Evolutionary conservation across 495 filamentous ascomycete genomes (phyloP), one percentile per base, ranked within the genome.

Genomic region (Aspergillus sclerotiicarbonarius): DNA sequence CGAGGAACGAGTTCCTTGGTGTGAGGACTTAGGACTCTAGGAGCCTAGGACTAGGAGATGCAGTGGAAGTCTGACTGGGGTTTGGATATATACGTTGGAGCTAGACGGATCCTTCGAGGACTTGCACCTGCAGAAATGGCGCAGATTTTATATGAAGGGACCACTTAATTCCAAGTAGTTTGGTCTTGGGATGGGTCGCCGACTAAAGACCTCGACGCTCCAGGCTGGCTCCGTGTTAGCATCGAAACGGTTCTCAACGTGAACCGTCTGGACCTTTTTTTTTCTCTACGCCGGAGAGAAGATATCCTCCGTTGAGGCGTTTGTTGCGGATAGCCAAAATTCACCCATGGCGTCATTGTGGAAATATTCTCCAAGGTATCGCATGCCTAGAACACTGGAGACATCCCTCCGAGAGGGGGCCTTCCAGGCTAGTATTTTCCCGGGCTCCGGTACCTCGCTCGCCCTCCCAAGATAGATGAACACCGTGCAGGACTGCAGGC

Each of bases 41-140:
- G 7, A n/a, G 10, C 21, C 46, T 19, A 8, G 6, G 19, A 49
- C 21, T 30, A 46, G 44, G 16, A 21, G 8, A 4, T 46, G 18
- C 52, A 25, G 52, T n/a, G 31, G 44, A 10, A 46, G 51, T 21
- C 4, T 21, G 51, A 29, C 21, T 30, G 52, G 43, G 35, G 45
- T 10, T 16, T 54, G 41, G 20, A 19, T 41, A 25, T 50, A 48
- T 48, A 41, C 39, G 48, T 31, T 46, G 49, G 52, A 41, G 32
- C 37, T 52, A 55, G 54, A 44, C 51, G 45, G 62, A 57, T 33
- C 49, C 53, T 53, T 53, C n/a, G 58, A 39, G 25, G 25, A 46
- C 41, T 54, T 62, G 63, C 63, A 66, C 63, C 63, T 66, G 63
- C 63, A 66, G 63, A 62, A 66, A 61, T 66, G 63, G 63, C 60